A percentile compares a stretch with the other conserved stretches of the same genome.
Conservation (phyloP, 164 flowering plant genomes). For the Stephania yunnanensis region DNA sequence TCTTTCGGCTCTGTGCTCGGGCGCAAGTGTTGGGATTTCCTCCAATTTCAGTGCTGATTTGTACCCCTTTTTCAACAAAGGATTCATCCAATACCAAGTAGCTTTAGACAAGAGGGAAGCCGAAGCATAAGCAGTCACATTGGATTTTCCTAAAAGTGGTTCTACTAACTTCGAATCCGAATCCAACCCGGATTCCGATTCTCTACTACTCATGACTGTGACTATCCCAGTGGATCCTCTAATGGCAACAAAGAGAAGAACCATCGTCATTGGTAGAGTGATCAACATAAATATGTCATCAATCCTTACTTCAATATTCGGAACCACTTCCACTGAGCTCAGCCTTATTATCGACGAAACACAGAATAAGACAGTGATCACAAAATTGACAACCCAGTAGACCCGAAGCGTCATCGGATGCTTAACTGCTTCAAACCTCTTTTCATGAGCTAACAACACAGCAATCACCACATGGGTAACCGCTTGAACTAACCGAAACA, state of each 20-base stretch:
- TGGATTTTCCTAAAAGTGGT: conserved; percentile 33
- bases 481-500: conserved; percentile 59
- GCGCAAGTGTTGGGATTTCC: conserved; percentile 71
- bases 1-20: conserved; percentile 65
- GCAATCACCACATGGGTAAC: conserved; percentile 40
- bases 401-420: conserved; percentile 67
- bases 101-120: conserved; percentile 63
- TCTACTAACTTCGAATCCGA: conserved; percentile 28
- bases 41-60: conserved; percentile 55
- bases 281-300: conserved; percentile 50
- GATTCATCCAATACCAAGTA: conserved; percentile 84
- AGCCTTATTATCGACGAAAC: conserved; percentile 45
- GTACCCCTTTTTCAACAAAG: conserved; percentile 70
- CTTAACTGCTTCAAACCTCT: conserved; percentile 45
- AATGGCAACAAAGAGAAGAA: conserved; percentile 44
- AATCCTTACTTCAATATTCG: conserved; percentile 26
- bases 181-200: conserved; percentile 21
- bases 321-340: conserved; percentile 14
- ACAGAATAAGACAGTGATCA: conserved; percentile 34
- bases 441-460: conserved; percentile 59
- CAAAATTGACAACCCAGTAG: conserved; percentile 55
- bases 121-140: conserved; percentile 50
- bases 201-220: conserved; percentile 11
- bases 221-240: conserved; percentile 61
- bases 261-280: conserved; percentile 35